Conservation (phyloP, 352 stramenopile species). For the Achlya hypogyna region DNA sequence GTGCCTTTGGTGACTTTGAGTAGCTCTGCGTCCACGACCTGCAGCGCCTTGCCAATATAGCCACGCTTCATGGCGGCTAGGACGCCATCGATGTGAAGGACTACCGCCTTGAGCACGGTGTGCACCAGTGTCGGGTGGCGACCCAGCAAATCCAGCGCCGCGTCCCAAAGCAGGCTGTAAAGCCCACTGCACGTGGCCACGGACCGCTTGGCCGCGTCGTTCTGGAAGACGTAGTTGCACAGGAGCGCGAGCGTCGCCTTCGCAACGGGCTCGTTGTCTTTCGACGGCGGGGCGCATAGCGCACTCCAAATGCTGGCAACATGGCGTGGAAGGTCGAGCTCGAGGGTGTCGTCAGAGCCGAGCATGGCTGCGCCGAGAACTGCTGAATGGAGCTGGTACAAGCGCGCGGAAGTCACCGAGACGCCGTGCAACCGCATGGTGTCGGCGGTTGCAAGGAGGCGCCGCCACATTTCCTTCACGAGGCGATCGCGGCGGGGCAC, state of each 20-base stretch:
- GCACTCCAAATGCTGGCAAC: background rate
- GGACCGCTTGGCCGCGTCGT: background rate
- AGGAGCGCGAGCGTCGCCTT: background rate
- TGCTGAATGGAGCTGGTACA: background rate
- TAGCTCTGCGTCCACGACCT: background rate
- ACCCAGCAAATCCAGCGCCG: background rate
- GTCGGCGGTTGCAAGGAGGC: background rate
- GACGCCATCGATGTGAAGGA: background rate
- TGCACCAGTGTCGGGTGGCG: background rate
- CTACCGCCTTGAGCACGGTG: background rate
- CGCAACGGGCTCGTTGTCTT: background rate
- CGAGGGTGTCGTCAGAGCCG: background rate
- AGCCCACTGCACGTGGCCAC: background rate
- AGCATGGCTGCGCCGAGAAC: background rate
- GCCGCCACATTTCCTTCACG: background rate
- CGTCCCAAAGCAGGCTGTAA: background rate
- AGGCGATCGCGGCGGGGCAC: background rate
- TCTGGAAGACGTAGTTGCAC: background rate
- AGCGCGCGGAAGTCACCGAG: background rate
- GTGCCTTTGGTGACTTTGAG: background rate
- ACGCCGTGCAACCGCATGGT: background rate
- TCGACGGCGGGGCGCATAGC: background rate
- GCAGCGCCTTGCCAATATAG: background rate
- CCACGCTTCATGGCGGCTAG: background rate
- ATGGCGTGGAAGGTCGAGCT: background rate